phyloP scores from a whole-genome alignment of 306 rosid species.

The Oemleria cerasiformis region DNA sequence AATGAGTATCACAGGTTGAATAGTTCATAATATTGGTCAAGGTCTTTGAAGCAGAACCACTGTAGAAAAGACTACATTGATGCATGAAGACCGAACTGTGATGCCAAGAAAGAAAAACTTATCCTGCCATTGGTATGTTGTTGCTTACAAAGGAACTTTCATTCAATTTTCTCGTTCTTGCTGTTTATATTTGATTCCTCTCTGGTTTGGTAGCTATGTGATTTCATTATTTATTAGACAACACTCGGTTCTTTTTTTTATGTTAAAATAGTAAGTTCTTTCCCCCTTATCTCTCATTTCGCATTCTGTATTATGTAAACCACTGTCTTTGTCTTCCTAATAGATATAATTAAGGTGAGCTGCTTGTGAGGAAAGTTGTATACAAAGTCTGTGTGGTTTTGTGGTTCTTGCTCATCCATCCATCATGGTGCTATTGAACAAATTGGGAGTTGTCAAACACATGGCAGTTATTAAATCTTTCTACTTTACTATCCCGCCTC shows the following conservation, averaged over 20 bases:
- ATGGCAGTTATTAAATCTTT: slow-evolving; percentile 8
- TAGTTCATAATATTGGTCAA: slow-evolving; percentile 19
- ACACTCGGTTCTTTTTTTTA: neutral
- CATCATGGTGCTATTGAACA: slow-evolving; percentile 21
- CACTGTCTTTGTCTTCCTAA: neutral
- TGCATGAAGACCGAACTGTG: slow-evolving; percentile 1
- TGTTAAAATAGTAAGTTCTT: neutral
- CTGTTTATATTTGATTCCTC: slow-evolving; percentile 3
- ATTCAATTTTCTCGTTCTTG: neutral
- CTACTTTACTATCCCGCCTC: too few species aligned
- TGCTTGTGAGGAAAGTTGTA: neutral
- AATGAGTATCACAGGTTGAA: slow-evolving; percentile 11
- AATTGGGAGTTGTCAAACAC: slow-evolving; percentile 12
- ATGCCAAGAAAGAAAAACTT: neutral
- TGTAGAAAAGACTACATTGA: slow-evolving; percentile 7
- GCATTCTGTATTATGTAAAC: neutral
- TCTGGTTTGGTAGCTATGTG: slow-evolving; percentile 2
- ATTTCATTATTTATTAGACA: neutral
- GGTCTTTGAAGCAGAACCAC: slow-evolving; percentile 23
- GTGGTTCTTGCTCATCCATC: slow-evolving; percentile 15
- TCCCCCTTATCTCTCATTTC: neutral
- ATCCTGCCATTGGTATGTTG: slow-evolving; percentile 18
- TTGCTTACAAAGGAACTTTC: neutral
- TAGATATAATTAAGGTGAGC: neutral
- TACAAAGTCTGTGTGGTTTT: neutral